Evolutionary conservation across 805 yeast species (phyloP), one percentile per base, ranked within the genome.

Genomic region (Candida verbasci): DNA sequence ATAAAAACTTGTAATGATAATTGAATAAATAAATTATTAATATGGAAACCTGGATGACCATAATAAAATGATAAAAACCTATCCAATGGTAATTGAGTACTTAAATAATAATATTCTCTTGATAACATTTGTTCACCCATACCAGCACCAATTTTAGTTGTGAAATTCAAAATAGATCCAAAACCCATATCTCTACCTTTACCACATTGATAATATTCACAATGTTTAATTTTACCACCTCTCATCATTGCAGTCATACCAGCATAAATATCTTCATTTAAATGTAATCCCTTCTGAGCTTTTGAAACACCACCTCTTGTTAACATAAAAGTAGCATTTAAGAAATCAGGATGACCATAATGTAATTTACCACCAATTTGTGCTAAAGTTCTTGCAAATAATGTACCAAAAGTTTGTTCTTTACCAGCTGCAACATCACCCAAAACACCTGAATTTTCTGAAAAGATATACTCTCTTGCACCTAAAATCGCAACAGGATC

Each of bases 361-460:
- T 85, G 94, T 34, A 85, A 68, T 53, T 85, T 85, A 21, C 89
- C 91, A 18, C 91, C 93, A 47, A 84, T 74, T 52, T 80, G 81
- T 3, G 91, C 89, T 55, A 84, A 66, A 1, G 93, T 83, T 55
- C 94, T 74, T 0, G 93, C 86, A 59, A 83, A 84, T 39, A 85
- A 68, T 0, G 94, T 85, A 38, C 94, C 93, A 61, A 85, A 85
- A 8, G 93, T 85, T 55, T 85, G 93, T 58, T 85, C 94, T 53
- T 85, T 85, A 32, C 91, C 91, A 10, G 94, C 94, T 15, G 93
- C 91, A 46, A 85, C 79, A 59, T 85, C 94, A 35, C 93, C 94
- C 33, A 85, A 65, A 35, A 85, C 76, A 32, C 94, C 94, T 42
- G 82, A 72, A 53, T 84, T 85, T 54, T 85, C 93, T 8, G 91